Evolutionary conservation across 345 rosid genomes (phyloP).

Genomic region (Rhizophora apiculata): DNA sequence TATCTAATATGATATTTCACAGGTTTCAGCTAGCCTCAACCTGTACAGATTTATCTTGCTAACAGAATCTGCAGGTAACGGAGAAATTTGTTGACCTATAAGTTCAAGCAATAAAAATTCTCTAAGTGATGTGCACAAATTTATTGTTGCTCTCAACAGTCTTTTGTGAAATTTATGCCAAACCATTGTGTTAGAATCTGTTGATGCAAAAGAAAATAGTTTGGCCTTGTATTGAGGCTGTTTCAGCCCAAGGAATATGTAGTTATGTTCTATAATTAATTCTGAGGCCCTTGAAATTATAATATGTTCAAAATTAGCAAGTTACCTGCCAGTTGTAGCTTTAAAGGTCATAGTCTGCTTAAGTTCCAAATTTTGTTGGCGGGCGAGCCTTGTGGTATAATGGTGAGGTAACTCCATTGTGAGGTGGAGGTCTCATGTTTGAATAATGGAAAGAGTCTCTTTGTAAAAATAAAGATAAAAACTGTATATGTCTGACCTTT

Average conservation of each 20-base stretch:
- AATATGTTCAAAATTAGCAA: neutral
- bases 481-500: no score
- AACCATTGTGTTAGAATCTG: no score
- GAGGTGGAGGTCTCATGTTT: no score
- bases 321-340: neutral
- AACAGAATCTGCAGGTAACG: constrained; percentile 58
- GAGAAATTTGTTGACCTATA: neutral
- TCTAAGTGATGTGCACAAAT: neutral
- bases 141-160: neutral
- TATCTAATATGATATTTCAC: constrained; percentile 14
- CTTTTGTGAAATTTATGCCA: no score
- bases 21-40: constrained; percentile 88
- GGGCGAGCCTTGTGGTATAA: neutral
- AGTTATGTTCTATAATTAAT: neutral
- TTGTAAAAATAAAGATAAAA: no score
- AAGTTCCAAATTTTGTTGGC: neutral
- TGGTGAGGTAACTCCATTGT: no score
- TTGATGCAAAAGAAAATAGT: no score
- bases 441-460: no score
- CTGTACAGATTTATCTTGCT: constrained; percentile 70
- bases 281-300: neutral
- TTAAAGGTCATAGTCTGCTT: neutral
- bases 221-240: neutral
- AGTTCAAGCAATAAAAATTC: neutral
- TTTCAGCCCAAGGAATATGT: neutral